Conservation (phyloP, 805 yeast genomes). For the Metschnikowia amazonensis region DNA sequence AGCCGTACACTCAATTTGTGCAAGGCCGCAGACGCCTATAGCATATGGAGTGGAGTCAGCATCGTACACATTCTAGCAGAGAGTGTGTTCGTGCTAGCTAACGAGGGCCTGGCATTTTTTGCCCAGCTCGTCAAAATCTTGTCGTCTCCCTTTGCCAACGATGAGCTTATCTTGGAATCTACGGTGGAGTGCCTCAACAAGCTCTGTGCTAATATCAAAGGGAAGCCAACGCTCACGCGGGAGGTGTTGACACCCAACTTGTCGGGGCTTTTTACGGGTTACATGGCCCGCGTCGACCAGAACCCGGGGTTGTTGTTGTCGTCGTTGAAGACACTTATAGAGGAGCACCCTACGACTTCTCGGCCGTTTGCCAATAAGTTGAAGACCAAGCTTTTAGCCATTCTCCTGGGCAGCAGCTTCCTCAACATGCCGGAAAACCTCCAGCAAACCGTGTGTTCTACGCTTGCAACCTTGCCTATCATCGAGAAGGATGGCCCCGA, state of each 20-base stretch:
- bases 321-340: constrained; percentile 39
- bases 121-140: constrained; percentile 40
- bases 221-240: constrained; percentile 79
- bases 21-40: constrained; percentile 38
- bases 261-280: constrained; percentile 52
- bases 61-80: constrained; percentile 43
- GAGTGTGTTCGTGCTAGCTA: constrained; percentile 29
- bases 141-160: constrained; percentile 35
- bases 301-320: constrained; percentile 32
- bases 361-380: constrained; percentile 71
- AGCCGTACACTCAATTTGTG: constrained; percentile 41
- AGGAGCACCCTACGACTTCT: constrained; percentile 70
- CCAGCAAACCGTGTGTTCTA: constrained; percentile 41
- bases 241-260: constrained; percentile 80
- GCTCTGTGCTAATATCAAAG: constrained; percentile 52
- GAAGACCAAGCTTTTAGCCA: constrained; percentile 40
- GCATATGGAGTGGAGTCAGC: constrained; percentile 59
- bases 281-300: constrained; percentile 40
- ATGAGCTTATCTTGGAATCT: constrained; percentile 33
- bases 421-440: constrained; percentile 37
- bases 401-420: constrained; percentile 34
- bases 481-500: constrained; percentile 52
- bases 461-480: constrained; percentile 54
- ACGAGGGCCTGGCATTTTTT: constrained; percentile 39
- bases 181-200: constrained; percentile 39